These are phyloP conservation scores for Aspergillus ruber DNA, from an alignment of 2,329 filamentous ascomycete species.

Conservation along the genomic window DNA sequence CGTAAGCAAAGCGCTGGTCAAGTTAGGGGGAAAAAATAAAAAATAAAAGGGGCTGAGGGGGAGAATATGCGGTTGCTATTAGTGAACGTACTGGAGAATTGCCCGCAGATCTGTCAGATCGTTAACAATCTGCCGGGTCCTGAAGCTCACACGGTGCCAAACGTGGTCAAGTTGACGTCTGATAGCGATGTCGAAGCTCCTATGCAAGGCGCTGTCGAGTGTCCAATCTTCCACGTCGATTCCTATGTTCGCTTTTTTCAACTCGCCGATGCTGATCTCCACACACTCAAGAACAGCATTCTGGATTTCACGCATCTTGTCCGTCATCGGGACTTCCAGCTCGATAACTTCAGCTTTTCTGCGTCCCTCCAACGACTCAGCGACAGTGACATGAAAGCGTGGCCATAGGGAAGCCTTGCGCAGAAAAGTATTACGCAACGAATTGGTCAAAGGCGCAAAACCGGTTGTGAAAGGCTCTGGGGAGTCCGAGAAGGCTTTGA, in stretches of 20 bases:
- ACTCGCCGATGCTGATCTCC: conserved; percentile 85
- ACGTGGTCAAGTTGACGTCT: conserved; percentile 88
- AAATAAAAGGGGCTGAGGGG: too few relatives aligned
- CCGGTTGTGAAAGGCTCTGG: conserved; percentile 85
- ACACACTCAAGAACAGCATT: conserved; percentile 94
- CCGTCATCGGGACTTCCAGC: conserved; percentile 91
- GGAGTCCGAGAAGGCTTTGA: conserved; percentile 93
- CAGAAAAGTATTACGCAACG: conserved; percentile 89
- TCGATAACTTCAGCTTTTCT: conserved; percentile 96
- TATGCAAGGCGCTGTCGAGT: conserved; percentile 82
- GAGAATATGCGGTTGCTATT: too few relatives aligned
- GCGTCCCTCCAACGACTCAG: conserved; percentile 80
- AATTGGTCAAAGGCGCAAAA: conserved; percentile 79
- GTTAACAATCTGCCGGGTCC: conserved; percentile 88
- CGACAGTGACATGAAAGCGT: conserved; percentile 85
- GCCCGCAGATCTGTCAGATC: conserved; percentile 77
- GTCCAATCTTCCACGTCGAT: conserved; percentile 98
- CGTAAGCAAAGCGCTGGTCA: conserved; percentile 58
- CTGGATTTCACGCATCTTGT: conserved; percentile 87
- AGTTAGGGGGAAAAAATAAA: too few relatives aligned
- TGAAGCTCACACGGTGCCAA: conserved; percentile 94
- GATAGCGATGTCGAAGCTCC: conserved; percentile 84
- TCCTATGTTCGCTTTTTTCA: conserved; percentile 84
- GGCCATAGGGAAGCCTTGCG: conserved; percentile 87
- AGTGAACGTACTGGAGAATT: conserved; percentile 61